These are phyloP conservation scores for Fibroporia radiculosa DNA, from an alignment of 768 basidiomycete genomes.

Conservation along the genomic window DNA sequence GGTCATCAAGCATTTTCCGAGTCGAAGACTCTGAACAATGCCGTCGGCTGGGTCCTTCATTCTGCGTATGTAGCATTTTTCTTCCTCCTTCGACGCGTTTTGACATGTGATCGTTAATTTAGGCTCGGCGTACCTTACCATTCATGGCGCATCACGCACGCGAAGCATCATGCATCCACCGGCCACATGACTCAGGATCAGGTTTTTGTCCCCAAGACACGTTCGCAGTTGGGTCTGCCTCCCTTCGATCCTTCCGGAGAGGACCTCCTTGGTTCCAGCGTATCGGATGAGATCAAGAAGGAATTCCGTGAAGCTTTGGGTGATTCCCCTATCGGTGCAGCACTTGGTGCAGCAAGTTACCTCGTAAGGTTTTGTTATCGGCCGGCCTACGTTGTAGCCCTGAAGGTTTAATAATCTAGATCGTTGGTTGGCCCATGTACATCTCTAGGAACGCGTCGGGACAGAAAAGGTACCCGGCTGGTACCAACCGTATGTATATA, in stretches of 20 bases:
- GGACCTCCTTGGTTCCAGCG: constrained; percentile 54
- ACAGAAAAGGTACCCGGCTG: constrained; percentile 69
- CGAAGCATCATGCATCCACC: constrained; percentile 92
- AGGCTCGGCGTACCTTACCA: constrained; percentile 95
- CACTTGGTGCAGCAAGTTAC: constrained; percentile 45
- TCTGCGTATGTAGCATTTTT: constrained; percentile 53
- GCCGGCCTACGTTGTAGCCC: background rate
- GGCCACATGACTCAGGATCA: constrained; percentile 93
- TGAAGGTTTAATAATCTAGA: constrained; percentile 26
- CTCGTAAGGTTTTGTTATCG: constrained; percentile 33
- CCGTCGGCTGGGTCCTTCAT: constrained; percentile 88
- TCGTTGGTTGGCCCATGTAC: constrained; percentile 85
- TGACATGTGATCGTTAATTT: constrained; percentile 19
- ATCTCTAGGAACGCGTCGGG: constrained; percentile 79
- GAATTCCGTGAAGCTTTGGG: constrained; percentile 83
- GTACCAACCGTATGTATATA: constrained; percentile 64
- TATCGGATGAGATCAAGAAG: constrained; percentile 57
- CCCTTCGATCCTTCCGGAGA: constrained; percentile 62
- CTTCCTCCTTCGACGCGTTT: background rate
- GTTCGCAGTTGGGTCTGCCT: constrained; percentile 59
- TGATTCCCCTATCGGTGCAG: constrained; percentile 79
- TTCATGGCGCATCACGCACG: constrained; percentile 92
- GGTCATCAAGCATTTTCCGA: constrained; percentile 97
- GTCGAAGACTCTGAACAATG: constrained; percentile 85
- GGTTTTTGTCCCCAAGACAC: constrained; percentile 91